Conservation (phyloP, 1,284 basidiomycete species). For the Sanghuangporus baumii region DNA sequence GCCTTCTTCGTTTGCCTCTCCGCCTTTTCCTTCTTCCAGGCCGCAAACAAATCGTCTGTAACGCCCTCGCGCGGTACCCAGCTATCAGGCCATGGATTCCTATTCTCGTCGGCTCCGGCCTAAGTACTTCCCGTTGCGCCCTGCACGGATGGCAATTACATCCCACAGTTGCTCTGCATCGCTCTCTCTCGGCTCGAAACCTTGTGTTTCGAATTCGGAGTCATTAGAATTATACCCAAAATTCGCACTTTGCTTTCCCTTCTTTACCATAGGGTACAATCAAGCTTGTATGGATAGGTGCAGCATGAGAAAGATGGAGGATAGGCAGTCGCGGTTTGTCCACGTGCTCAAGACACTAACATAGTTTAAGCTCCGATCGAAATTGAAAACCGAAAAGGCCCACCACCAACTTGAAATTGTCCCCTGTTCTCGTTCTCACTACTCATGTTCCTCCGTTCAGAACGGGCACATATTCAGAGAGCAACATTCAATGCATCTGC, state of each 20-base stretch:
- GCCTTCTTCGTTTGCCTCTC: neutral
- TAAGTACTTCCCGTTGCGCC: slow-evolving; percentile 2
- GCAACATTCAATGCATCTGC: no score
- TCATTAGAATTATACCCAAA: neutral
- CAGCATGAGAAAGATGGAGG: neutral
- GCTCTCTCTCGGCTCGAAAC: slow-evolving; percentile 8
- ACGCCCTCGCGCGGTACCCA: slow-evolving; percentile 16
- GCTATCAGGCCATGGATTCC: slow-evolving; percentile 14
- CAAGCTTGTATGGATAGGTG: neutral
- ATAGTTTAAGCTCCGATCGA: neutral
- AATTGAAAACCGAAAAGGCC: neutral
- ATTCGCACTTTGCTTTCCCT: no score
- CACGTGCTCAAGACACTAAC: neutral
- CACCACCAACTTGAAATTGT: no score
- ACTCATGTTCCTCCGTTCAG: no score
- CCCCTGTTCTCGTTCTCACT: no score
- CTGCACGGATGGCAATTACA: slow-evolving; percentile 8
- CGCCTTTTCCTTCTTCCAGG: slow-evolving; percentile 16
- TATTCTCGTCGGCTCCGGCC: slow-evolving; percentile 12
- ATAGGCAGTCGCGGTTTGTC: neutral
- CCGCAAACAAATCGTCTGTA: slow-evolving; percentile 16
- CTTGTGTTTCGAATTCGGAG: slow-evolving; percentile 9
- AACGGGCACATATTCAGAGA: no score
- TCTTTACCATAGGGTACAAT: no score
- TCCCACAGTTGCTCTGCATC: no score